These are phyloP conservation scores for Lodderomyces parapsilosis DNA, from an alignment of 1,139 yeast genomes.

Conservation along the genomic window DNA sequence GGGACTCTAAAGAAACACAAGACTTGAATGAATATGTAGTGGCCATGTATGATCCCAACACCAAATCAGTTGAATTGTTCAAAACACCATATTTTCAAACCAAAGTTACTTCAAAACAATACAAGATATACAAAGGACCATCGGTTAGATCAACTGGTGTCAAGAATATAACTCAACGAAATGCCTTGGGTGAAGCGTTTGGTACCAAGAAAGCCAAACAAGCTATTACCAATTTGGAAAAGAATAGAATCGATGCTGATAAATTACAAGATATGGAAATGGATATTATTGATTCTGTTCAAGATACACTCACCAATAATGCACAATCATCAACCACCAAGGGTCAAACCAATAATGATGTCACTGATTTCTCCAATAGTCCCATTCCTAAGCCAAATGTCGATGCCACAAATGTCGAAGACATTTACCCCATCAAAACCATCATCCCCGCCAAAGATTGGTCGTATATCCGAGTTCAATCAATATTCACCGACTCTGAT, in stretches of 20 bases:
- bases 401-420: constrained; percentile 78
- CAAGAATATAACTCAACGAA: constrained; percentile 61
- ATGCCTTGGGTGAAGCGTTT: constrained; percentile 88
- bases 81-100: constrained; percentile 60
- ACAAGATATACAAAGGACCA: constrained; percentile 57
- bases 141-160: constrained; percentile 55
- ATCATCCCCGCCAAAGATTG: constrained; percentile 72
- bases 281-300: constrained; percentile 81
- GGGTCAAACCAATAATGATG: too few relatives aligned
- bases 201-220: constrained; percentile 97
- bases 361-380: constrained; percentile 55
- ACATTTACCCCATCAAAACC: constrained; percentile 70
- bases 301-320: constrained; percentile 50
- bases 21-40: constrained; percentile 52
- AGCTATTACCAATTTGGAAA: constrained; percentile 77
- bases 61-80: constrained; percentile 58
- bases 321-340: background rate
- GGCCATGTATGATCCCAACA: constrained; percentile 67
- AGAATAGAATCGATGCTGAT: constrained; percentile 84
- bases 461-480: constrained; percentile 59
- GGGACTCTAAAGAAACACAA: constrained; percentile 36
- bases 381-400: constrained; percentile 80
- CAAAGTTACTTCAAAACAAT: constrained; percentile 53
- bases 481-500: constrained; percentile 51
- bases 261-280: constrained; percentile 70